Conservation (phyloP, 2,329 filamentous ascomycete species). For the Seiridium unicorne region DNA sequence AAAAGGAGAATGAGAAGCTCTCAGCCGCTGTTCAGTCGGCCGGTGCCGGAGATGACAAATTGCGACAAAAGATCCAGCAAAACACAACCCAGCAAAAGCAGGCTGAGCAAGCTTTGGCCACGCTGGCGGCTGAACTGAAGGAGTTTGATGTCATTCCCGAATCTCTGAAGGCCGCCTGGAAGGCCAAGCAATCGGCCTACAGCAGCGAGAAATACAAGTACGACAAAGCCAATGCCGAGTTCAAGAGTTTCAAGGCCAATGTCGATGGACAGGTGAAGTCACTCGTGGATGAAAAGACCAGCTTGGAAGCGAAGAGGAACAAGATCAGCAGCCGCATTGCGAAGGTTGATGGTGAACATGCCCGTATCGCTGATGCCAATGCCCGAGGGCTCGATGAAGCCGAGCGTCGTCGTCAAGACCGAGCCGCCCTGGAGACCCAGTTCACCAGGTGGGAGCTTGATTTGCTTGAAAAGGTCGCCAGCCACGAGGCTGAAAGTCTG, state of each 20-base stretch:
- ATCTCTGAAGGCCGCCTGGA: conserved; percentile 58
- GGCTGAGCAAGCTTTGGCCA: conserved; percentile 53
- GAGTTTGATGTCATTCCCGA: conserved; percentile 63
- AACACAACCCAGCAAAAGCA: conserved; percentile 72
- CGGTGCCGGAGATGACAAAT: conserved; percentile 73
- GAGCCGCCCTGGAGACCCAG: conserved; percentile 45
- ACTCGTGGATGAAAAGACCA: conserved; percentile 62
- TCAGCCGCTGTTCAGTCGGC: conserved; percentile 64
- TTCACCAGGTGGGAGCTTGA: conserved; percentile 43
- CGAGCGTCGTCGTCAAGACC: conserved; percentile 55
- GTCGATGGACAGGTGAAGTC: conserved; percentile 62
- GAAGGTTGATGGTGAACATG: conserved; percentile 72
- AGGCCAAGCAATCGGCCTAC: conserved; percentile 50
- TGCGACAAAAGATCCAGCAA: conserved; percentile 72
- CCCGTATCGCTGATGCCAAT: conserved; percentile 69
- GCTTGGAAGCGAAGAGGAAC: conserved; percentile 66
- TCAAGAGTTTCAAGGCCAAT: conserved; percentile 57
- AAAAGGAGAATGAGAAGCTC: conserved; percentile 72
- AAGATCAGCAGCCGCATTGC: conserved; percentile 69
- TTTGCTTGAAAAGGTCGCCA: conserved; percentile 36
- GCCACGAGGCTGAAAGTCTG: conserved; percentile 31
- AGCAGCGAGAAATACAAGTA: conserved; percentile 57
- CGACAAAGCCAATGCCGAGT: conserved; percentile 53
- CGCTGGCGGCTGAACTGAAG: conserved; percentile 59
- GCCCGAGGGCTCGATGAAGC: conserved; percentile 63